Evolutionary conservation across 139 green algal species (phyloP), one percentile per base, ranked within the genome.

Genomic region (Chlorella sp.): DNA sequence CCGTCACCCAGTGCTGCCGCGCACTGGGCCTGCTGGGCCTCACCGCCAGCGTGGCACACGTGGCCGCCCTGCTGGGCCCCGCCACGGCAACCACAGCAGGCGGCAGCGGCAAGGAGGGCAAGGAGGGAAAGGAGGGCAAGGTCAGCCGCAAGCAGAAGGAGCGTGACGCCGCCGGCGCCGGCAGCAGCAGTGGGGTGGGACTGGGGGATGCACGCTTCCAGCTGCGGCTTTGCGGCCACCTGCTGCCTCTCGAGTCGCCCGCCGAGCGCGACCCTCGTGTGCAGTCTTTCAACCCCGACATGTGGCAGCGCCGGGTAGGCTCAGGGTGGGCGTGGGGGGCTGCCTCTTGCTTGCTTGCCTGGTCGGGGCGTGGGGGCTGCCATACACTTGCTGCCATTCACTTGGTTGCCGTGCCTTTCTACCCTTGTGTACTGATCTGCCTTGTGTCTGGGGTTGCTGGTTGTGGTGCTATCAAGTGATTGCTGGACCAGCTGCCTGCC

Each of bases 251-350:
- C 36, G 82, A 82, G 64, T 60, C 36, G 1, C 71, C 78, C 14
- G 81, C 85, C 1, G 37, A 53, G 21, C 73, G 32, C 12, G 91
- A 95, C 79, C 77, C 75, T n/a, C 81, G 90, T 26, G 86, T 90
- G 3, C 32, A 68, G 22, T 81, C 81, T 24, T 94, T 91, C 85
- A 91, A 85, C 64, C 93, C 89, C 9, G 91, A 93, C 87, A 16
- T 32, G 0, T 92, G 90, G 89, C 90, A 93, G 91, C 80, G 86
- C 42, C 19, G 66, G 37, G 87, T 94, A 76, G 36, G 79, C 26
- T 21, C 16, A 32, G 22, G 14, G 76, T 5, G 76, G 34, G 69
- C 28, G 28, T 36, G 2, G n/a, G n/a, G n/a, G n/a, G n/a, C n/a
- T n/a, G n/a, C n/a, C n/a, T n/a, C n/a, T n/a, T n/a, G n/a, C n/a